These are phyloP conservation scores for Talaromyces sp. DNA, from an alignment of 2,329 filamentous ascomycete genomes.

Conservation along the genomic window DNA sequence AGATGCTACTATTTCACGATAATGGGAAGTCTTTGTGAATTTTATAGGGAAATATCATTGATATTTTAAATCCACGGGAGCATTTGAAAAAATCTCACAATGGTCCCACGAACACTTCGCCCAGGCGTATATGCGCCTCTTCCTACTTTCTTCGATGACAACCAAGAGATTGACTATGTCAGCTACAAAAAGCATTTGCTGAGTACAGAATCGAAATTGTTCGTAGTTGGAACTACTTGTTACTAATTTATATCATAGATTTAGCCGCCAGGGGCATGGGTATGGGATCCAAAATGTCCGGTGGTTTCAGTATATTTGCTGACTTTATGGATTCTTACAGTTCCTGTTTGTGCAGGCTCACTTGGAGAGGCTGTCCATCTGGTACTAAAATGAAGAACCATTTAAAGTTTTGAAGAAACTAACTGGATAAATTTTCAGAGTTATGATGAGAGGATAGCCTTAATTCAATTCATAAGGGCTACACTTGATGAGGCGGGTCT, in stretches of 20 bases:
- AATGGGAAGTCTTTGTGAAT: neutral
- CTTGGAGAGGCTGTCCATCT: conserved; percentile 26
- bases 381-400: conserved; percentile 10
- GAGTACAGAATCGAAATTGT: conserved; percentile 15
- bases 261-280: conserved; percentile 11
- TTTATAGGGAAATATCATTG: neutral
- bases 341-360: conserved; percentile 25
- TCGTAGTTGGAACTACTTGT: no score
- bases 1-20: neutral
- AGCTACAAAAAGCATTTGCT: conserved; percentile 24
- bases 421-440: conserved; percentile 11
- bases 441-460: conserved; percentile 20
- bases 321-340: conserved; percentile 3
- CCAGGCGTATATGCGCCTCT: conserved; percentile 22
- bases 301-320: neutral
- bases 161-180: conserved; percentile 25
- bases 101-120: conserved; percentile 10
- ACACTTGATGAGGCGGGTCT: conserved; percentile 23
- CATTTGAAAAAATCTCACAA: neutral
- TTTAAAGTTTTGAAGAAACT: neutral
- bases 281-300: neutral
- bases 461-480: conserved; percentile 23
- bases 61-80: neutral
- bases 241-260: neutral
- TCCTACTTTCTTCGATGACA: conserved; percentile 21